phyloP scores from a whole-genome alignment of 2,329 filamentous ascomycete genomes.

The Cladorrhinum sp. region DNA sequence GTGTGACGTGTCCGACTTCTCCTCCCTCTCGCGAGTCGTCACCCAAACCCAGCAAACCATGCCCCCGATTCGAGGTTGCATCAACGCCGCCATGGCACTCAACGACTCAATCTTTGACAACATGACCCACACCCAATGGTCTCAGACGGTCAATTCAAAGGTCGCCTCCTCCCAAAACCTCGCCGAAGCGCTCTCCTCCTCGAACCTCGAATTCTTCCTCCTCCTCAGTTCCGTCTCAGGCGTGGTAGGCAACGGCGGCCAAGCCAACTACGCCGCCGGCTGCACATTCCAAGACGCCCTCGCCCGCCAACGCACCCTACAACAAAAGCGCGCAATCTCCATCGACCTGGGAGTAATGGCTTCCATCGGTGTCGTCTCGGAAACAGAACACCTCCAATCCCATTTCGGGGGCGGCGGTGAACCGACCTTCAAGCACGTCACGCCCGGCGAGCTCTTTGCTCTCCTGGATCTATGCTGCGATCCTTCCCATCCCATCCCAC shows the following conservation, averaged over 20 bases:
- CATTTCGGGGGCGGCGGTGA: no score
- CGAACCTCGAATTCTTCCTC: constrained; percentile 19
- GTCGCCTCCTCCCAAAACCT: constrained; percentile 15
- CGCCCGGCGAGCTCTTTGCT: no score
- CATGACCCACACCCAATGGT: constrained; percentile 16
- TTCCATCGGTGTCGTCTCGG: no score
- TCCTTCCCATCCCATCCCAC: no score
- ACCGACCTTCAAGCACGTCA: no score
- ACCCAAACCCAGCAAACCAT: constrained; percentile 9
- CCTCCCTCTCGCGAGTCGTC: no score
- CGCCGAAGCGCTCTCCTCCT: not conserved
- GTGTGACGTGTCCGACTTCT: no score
- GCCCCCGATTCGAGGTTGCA: constrained; percentile 25
- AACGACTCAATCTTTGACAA: constrained; percentile 11
- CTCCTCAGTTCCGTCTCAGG: constrained; percentile 5
- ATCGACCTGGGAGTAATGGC: no score
- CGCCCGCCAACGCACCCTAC: constrained; percentile 7
- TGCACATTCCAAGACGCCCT: constrained; percentile 12
- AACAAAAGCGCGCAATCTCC: no score
- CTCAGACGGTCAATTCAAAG: constrained; percentile 8
- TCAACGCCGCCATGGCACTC: constrained; percentile 29
- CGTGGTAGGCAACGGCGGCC: constrained; percentile 8
- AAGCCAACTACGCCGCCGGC: constrained; percentile 11
- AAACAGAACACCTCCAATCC: no score
- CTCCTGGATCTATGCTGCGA: no score